These are phyloP conservation scores for Colletotrichum simmondsii DNA, from an alignment of 2,329 filamentous ascomycete species.

Conservation along the genomic window DNA sequence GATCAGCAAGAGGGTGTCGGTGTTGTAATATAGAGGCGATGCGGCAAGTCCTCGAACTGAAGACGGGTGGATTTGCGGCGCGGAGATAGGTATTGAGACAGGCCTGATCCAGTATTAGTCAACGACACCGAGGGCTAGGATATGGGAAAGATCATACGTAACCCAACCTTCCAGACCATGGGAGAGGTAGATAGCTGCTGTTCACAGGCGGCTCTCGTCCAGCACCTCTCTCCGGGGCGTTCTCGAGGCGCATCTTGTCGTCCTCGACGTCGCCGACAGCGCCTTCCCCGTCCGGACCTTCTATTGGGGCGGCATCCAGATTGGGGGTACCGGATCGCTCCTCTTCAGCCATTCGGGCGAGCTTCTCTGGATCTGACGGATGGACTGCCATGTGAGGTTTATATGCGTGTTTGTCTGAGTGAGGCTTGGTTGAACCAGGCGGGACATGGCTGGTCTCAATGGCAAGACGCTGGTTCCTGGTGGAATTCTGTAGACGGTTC, in stretches of 20 bases:
- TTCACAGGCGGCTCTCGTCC: slow-evolving; percentile 79
- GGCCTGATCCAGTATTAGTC: slow-evolving; percentile 59
- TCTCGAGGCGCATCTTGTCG: slow-evolving; percentile 33
- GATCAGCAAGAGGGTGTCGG: slow-evolving; percentile 81
- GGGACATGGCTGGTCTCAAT: slow-evolving; percentile 52
- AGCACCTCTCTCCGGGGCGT: slow-evolving; percentile 48
- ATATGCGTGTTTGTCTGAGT: neutral
- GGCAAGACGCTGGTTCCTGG: slow-evolving; percentile 59
- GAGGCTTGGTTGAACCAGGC: neutral
- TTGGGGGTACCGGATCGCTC: slow-evolving; percentile 24
- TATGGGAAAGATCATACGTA: slow-evolving; percentile 70
- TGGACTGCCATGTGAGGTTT: neutral
- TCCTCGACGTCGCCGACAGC: slow-evolving; percentile 36
- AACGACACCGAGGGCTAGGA: neutral
- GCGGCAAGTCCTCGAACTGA: slow-evolving; percentile 90
- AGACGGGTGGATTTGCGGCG: slow-evolving; percentile 83
- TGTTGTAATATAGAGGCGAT: slow-evolving; percentile 92
- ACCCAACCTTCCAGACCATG: slow-evolving; percentile 89
- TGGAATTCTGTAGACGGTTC: slow-evolving; percentile 52
- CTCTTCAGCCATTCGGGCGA: slow-evolving; percentile 11
- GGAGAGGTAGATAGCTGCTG: slow-evolving; percentile 84
- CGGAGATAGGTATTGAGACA: slow-evolving; percentile 94
- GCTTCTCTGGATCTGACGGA: slow-evolving; percentile 17
- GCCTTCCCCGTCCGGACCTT: slow-evolving; percentile 38
- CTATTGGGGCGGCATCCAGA: slow-evolving; percentile 36